Conservation (phyloP, 1,284 basidiomycete species). For the Butyriboletus appendiculatus region DNA sequence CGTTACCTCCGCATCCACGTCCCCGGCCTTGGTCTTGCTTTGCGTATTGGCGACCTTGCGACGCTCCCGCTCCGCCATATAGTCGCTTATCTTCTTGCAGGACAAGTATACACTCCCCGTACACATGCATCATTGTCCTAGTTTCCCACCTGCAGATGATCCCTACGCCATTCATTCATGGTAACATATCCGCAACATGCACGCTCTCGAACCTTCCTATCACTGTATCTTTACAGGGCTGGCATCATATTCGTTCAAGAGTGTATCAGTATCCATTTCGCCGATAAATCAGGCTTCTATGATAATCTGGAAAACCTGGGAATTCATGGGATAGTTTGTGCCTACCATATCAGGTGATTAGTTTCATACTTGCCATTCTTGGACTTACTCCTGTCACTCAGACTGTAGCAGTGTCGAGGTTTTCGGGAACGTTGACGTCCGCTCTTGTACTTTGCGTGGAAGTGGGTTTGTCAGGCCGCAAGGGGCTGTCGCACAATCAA, state of each 20-base stretch:
- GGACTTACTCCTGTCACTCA: conserved; percentile 16
- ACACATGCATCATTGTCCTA: conserved; percentile 14
- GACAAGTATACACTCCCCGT: conserved; percentile 26
- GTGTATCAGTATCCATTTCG: conserved; percentile 20
- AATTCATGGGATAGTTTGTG: conserved; percentile 17
- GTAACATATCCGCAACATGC: conserved; percentile 10
- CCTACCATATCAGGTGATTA: conserved; percentile 32
- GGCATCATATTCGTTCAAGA: conserved; percentile 5
- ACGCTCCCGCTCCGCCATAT: conserved; percentile 32
- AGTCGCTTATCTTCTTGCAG: conserved; percentile 26
- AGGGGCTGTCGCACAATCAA: background rate
- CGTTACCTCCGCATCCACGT: conserved; percentile 22
- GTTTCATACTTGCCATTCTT: conserved; percentile 29
- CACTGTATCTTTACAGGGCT: conserved; percentile 12
- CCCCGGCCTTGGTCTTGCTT: conserved; percentile 29
- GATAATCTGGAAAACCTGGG: background rate
- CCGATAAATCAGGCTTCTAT: background rate
- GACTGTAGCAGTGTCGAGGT: background rate
- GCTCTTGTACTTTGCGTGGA: conserved; percentile 31
- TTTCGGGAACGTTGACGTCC: conserved; percentile 7
- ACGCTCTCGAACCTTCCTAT: conserved; percentile 8
- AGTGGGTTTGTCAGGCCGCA: conserved; percentile 22
- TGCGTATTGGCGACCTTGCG: conserved; percentile 32
- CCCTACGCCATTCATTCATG: background rate
- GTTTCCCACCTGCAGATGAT: conserved; percentile 8